These are phyloP conservation scores for Suillus plorans DNA, from an alignment of 768 basidiomycete species.

Conservation along the genomic window DNA sequence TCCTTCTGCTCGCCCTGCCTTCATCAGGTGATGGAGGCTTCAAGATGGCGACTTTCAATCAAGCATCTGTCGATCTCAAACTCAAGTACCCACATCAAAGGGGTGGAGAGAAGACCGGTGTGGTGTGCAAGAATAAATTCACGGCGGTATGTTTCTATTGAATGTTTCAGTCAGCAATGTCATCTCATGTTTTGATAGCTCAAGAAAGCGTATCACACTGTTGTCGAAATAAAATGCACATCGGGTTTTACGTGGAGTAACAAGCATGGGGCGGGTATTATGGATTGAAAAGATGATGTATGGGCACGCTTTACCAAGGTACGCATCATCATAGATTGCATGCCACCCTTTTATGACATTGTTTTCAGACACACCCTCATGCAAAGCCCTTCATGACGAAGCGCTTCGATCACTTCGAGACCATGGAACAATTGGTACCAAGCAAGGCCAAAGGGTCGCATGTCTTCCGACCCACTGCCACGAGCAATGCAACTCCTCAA, in stretches of 20 bases:
- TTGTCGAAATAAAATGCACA: neutral
- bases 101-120: slow-evolving; percentile 18
- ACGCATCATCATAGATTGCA: neutral
- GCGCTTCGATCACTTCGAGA: neutral
- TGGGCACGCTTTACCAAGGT: neutral
- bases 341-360: neutral
- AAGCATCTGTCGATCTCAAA: slow-evolving; percentile 7
- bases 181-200: neutral
- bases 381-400: neutral
- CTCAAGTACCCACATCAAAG: slow-evolving; percentile 1
- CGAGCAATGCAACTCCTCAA: no score
- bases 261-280: neutral
- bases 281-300: neutral
- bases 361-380: neutral
- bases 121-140: slow-evolving; percentile 22
- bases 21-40: slow-evolving; percentile 15
- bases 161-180: neutral
- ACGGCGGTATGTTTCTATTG: slow-evolving; percentile 11
- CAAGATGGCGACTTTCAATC: slow-evolving; percentile 19
- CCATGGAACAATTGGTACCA: neutral
- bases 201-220: neutral
- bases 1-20: neutral
- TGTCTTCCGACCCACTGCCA: neutral
- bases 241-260: slow-evolving; percentile 3
- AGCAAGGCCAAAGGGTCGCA: neutral